Percentiles rank a stretch among this genome's conserved stretches.
Conservation (phyloP, 768 basidiomycete genomes). For the Pisolithus marmoratus region DNA sequence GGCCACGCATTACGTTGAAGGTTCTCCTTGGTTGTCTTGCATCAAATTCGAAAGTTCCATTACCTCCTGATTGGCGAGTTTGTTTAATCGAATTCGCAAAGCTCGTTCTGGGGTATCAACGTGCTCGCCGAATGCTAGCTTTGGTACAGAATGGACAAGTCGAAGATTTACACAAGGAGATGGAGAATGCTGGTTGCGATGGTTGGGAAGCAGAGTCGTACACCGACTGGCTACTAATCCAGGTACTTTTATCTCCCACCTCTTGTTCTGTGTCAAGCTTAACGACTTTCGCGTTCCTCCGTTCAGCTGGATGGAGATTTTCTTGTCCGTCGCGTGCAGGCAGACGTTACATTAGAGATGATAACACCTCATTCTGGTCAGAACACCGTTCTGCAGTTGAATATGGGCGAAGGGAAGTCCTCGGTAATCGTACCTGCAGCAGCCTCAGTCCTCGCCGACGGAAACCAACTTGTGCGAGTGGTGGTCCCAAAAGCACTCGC, state of each 20-base stretch:
- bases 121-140: constrained; percentile 27
- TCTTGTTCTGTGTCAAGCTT: not conserved
- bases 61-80: constrained; percentile 23
- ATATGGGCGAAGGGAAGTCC: constrained; percentile 53
- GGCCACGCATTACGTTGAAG: constrained; percentile 31
- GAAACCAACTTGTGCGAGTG: constrained; percentile 25
- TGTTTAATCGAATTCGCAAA: constrained; percentile 24
- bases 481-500: constrained; percentile 28
- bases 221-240: constrained; percentile 18
- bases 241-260: constrained; percentile 3
- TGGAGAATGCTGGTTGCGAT: constrained; percentile 12
- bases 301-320: constrained; percentile 26
- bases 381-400: constrained; percentile 42
- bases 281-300: constrained; percentile 1
- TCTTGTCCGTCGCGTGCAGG: constrained; percentile 24
- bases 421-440: constrained; percentile 34
- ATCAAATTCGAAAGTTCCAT: constrained; percentile 7
- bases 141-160: constrained; percentile 5
- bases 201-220: constrained; percentile 11
- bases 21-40: constrained; percentile 25
- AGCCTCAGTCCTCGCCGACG: constrained; percentile 20
- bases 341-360: constrained; percentile 27
- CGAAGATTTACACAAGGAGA: constrained; percentile 14
- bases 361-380: constrained; percentile 17
- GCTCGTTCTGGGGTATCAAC: constrained; percentile 28